A percentile compares a stretch with the other conserved stretches of the same genome.
phyloP scores from a whole-genome alignment of 2,329 filamentous ascomycete genomes.

The Thielaviopsis cerberus region DNA sequence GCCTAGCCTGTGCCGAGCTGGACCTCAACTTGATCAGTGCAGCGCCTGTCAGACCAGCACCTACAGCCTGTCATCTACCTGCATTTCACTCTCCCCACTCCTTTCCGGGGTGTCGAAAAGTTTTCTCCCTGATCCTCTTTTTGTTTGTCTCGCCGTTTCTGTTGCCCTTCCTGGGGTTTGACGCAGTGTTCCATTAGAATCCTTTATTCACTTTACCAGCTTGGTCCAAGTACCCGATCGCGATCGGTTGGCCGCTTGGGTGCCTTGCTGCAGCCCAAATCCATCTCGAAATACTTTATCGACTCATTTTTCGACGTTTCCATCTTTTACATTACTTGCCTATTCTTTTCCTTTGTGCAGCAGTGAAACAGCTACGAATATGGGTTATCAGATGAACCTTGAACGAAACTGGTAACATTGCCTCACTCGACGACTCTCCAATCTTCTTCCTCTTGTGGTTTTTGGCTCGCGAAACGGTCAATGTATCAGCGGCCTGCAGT shows the following conservation, averaged over 20 bases:
- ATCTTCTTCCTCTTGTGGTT: not conserved
- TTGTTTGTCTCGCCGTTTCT: not conserved
- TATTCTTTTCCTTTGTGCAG: not conserved
- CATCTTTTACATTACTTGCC: no score
- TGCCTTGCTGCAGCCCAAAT: not conserved
- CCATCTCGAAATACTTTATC: no score
- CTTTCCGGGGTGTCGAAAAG: not conserved
- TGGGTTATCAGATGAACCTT: not conserved
- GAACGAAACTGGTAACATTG: not conserved
- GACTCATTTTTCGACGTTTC: no score
- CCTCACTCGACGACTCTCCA: not conserved
- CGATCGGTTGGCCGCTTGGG: not conserved
- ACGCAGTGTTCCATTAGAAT: not conserved
- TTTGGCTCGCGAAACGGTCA: not conserved
- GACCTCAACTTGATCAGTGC: not conserved
- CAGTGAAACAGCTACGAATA: not conserved
- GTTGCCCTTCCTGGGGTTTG: not conserved
- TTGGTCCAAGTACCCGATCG: not conserved
- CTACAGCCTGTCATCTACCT: not conserved
- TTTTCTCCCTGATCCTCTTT: not conserved
- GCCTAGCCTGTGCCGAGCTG: not conserved
- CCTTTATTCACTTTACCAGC: no score
- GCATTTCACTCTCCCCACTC: not conserved
- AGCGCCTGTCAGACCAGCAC: not conserved
- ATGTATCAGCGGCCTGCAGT: not conserved